Base-by-base conservation (phyloP, 208 protist genomes). In the Leishmania guyanensis region DNA sequence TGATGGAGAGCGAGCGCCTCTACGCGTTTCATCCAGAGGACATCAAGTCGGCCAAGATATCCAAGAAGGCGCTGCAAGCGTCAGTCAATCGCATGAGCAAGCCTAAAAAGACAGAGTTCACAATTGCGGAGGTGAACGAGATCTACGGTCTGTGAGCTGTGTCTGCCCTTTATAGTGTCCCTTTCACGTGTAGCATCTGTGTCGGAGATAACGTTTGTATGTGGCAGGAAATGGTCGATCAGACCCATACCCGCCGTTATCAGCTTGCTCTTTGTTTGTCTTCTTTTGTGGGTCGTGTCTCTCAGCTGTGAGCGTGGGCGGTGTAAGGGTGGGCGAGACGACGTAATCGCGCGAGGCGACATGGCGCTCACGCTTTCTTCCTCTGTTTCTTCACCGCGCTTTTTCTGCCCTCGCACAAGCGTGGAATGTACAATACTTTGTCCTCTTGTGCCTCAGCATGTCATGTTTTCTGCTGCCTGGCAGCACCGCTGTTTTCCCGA, bases 61-160 rank as follows among this genome's bases (percentile, higher is more conserved):
- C 78, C 36, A 85, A 86, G 80, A 81, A 76, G 8, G 90, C 93
- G 46, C 84, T 98, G 51, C 69, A 91, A 64, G 91, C 87, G 10
- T 98, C 91, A 14, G 87, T 94, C 33, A 70, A 89, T 43, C 89
- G 86, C 36, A 83, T 96, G 76, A 91, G 91, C 70, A 75, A 93
- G 54, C 93, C 94, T 9, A 95, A 96, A 79, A 96, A 98, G 84
- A 88, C 84, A 39, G 89, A 91, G 80, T 98, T 84, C 85, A 93
- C 90, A 5, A 87, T 89, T 3, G 93, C 84, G 12, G 94, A 98
- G 66, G 88, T 96, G 53, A 98, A 98, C 86, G 93, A 92, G 72
- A 91, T 96, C 22, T 98, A 98, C 65, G 94, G 91, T 39, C 80
- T 96, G 22, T 81, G 75, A 82, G n/a, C 10, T n/a, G 51, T 46